Conservation (phyloP, 768 basidiomycete species). For the Tubosaeta sp. region DNA sequence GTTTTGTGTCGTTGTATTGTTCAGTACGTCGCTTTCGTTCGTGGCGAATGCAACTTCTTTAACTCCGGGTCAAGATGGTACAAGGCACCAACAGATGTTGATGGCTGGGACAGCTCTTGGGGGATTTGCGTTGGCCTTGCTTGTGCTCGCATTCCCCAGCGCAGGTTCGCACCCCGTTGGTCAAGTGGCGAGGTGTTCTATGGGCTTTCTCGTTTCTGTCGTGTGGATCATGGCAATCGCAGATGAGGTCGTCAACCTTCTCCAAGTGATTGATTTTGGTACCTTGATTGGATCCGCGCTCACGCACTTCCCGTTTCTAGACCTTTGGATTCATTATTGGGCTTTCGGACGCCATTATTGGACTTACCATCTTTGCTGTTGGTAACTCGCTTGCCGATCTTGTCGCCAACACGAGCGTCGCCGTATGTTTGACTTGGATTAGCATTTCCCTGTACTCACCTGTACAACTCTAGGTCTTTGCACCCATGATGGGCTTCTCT, state of each 20-base stretch:
- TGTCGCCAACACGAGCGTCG: slow-evolving; percentile 95
- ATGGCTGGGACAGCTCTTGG: slow-evolving; percentile 49
- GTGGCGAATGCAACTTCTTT: neutral
- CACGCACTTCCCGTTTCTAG: slow-evolving; percentile 36
- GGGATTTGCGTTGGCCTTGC: slow-evolving; percentile 49
- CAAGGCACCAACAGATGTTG: slow-evolving; percentile 44
- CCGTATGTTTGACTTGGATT: slow-evolving; percentile 43
- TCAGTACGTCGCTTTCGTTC: slow-evolving; percentile 50
- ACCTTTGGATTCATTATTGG: slow-evolving; percentile 93
- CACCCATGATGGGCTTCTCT: slow-evolving; percentile 91
- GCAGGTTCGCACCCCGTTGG: slow-evolving; percentile 54
- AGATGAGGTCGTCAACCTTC: slow-evolving; percentile 88
- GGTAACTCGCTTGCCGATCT: slow-evolving; percentile 96
- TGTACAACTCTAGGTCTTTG: slow-evolving; percentile 54
- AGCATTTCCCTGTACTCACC: neutral
- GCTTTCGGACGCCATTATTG: slow-evolving; percentile 94
- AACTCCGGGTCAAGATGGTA: slow-evolving; percentile 25
- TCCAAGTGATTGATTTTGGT: slow-evolving; percentile 54
- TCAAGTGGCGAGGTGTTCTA: slow-evolving; percentile 72
- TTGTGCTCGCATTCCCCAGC: slow-evolving; percentile 58
- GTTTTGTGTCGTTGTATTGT: slow-evolving; percentile 71
- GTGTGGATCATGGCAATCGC: slow-evolving; percentile 99
- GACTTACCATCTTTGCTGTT: slow-evolving; percentile 92
- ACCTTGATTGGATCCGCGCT: neutral
- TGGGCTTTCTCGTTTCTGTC: slow-evolving; percentile 87